phyloP scores from a whole-genome alignment of 1,139 yeast genomes.

The Diutina pseudorugosa region DNA sequence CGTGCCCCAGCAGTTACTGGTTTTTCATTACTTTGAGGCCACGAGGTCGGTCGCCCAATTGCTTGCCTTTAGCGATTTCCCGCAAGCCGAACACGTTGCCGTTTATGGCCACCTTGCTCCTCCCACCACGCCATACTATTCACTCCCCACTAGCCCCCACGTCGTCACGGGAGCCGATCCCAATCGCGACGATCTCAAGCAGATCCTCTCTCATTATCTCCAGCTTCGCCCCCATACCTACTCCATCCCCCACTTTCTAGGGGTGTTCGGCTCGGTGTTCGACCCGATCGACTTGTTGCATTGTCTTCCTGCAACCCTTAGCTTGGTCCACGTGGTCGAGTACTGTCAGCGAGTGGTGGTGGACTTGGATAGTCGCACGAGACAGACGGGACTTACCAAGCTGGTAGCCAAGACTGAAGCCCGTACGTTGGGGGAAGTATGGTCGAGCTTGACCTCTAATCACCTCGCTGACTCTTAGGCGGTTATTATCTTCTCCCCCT shows the following conservation, averaged over 20 bases:
- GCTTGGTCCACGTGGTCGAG: constrained; percentile 1
- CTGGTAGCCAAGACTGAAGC: neutral
- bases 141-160: too few relatives aligned
- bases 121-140: neutral
- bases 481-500: too few relatives aligned
- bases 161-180: neutral
- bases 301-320: neutral
- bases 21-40: neutral
- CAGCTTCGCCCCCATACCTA: neutral
- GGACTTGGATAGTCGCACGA: neutral
- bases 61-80: neutral
- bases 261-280: neutral
- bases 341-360: neutral
- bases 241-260: neutral
- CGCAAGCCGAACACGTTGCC: neutral
- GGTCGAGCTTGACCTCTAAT: too few relatives aligned
- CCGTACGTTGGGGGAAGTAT: neutral
- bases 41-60: neutral
- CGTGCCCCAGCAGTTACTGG: neutral
- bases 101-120: neutral
- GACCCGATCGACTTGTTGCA: neutral
- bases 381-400: neutral
- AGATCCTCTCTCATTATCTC: neutral
- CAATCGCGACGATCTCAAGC: neutral
- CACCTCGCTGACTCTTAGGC: too few relatives aligned